phyloP scores from a whole-genome alignment of 2,329 filamentous ascomycete species.

The Colletotrichum coccodes region DNA sequence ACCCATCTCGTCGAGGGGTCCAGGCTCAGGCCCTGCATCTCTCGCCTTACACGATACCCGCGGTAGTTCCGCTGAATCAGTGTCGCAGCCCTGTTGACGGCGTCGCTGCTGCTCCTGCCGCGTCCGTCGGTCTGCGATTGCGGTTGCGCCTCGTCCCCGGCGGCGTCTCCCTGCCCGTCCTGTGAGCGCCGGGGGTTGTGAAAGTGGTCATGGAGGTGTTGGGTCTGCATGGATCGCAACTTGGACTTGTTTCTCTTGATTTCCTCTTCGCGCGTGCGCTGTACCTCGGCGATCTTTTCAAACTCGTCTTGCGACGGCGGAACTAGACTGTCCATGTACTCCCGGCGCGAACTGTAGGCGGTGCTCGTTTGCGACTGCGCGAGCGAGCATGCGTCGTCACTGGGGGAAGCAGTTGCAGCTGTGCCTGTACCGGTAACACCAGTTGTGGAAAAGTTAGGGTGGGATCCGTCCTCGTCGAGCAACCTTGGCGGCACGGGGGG shows the following conservation, averaged over 20 bases:
- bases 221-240: constrained; percentile 46
- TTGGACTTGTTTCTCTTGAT: constrained; percentile 51
- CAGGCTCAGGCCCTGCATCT: constrained; percentile 75
- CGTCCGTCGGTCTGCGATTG: not conserved
- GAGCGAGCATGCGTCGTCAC: constrained; percentile 32
- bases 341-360: constrained; percentile 41
- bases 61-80: constrained; percentile 79
- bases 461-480: constrained; percentile 8
- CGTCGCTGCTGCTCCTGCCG: constrained; percentile 32
- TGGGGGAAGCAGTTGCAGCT: not conserved
- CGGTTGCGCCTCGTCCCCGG: not conserved
- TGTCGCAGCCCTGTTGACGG: constrained; percentile 57
- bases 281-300: constrained; percentile 58
- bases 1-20: constrained; percentile 78
- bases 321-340: constrained; percentile 62
- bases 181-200: constrained; percentile 13
- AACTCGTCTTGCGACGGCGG: constrained; percentile 59
- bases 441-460: constrained; percentile 4
- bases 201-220: constrained; percentile 37
- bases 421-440: not conserved
- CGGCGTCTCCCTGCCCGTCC: not conserved
- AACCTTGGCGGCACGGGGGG: constrained; percentile 27
- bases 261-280: constrained; percentile 57
- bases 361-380: constrained; percentile 23
- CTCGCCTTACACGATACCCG: constrained; percentile 78